Conservation (phyloP, 1,139 yeast species). For the Saccharomyces hybrid region DNA sequence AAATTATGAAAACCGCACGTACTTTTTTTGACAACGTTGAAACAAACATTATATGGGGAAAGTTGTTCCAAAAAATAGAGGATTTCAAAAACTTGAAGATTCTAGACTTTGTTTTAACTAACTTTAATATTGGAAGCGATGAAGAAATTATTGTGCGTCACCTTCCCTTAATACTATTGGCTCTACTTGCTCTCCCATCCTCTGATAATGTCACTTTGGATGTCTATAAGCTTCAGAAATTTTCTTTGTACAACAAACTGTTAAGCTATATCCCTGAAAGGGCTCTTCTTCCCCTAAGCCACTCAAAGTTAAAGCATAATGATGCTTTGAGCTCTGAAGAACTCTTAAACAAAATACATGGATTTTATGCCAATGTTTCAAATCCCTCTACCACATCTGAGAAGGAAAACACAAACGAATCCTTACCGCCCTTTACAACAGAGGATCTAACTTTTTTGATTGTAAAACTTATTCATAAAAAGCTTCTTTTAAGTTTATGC, state of each 20-base stretch:
- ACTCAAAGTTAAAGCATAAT: constrained; percentile 28
- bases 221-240: constrained; percentile 1
- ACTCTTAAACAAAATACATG: constrained; percentile 28
- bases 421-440: constrained; percentile 38
- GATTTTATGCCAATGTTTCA: constrained; percentile 30
- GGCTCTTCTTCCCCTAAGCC: constrained; percentile 45
- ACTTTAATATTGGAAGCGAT: constrained; percentile 62
- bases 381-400: constrained; percentile 11
- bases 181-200: constrained; percentile 32
- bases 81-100: constrained; percentile 35
- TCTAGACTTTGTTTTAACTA: constrained; percentile 50
- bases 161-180: constrained; percentile 59
- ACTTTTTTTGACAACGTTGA: constrained; percentile 82
- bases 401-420: constrained; percentile 13
- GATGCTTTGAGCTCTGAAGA: constrained; percentile 16
- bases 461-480: constrained; percentile 33
- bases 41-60: constrained; percentile 67
- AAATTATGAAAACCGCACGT: constrained; percentile 50
- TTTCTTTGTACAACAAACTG: constrained; percentile 32
- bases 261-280: constrained; percentile 51
- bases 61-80: constrained; percentile 40
- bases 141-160: constrained; percentile 79
- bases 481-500: constrained; percentile 32
- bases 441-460: constrained; percentile 41
- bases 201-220: constrained; percentile 1